Conservation (phyloP, 2,329 filamentous ascomycete species). For the Raffaelea ambrosiae region DNA sequence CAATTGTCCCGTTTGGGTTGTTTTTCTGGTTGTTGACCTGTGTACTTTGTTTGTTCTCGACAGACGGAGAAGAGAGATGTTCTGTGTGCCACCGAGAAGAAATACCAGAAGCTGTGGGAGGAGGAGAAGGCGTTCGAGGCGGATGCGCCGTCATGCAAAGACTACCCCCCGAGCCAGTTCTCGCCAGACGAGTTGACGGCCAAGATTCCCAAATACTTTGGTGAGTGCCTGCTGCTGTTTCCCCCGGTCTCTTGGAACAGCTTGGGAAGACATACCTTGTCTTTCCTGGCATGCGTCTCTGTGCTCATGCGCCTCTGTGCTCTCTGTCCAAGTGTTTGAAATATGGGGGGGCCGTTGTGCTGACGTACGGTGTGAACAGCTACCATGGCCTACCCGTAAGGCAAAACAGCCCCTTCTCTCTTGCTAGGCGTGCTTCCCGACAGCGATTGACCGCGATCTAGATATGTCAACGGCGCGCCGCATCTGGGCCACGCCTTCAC, state of each 20-base stretch:
- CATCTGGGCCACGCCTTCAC: constrained; percentile 79
- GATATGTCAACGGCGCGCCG: constrained; percentile 22
- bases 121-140: neutral
- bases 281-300: too few relatives aligned
- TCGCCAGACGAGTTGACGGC: neutral
- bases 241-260: neutral
- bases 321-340: too few relatives aligned
- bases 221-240: neutral
- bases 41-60: too few relatives aligned
- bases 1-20: too few relatives aligned
- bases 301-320: too few relatives aligned
- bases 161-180: neutral
- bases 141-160: neutral
- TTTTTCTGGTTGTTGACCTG: too few relatives aligned
- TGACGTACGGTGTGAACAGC: neutral
- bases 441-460: too few relatives aligned
- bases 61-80: constrained; percentile 1
- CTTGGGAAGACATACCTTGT: neutral
- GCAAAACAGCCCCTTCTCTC: too few relatives aligned
- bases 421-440: too few relatives aligned
- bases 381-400: neutral
- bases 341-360: too few relatives aligned
- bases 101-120: constrained; percentile 1
- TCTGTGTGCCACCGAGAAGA: neutral
- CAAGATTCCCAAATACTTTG: neutral